Conservation (phyloP, 1,139 yeast genomes). For the Geotrichum phurueaensis region DNA sequence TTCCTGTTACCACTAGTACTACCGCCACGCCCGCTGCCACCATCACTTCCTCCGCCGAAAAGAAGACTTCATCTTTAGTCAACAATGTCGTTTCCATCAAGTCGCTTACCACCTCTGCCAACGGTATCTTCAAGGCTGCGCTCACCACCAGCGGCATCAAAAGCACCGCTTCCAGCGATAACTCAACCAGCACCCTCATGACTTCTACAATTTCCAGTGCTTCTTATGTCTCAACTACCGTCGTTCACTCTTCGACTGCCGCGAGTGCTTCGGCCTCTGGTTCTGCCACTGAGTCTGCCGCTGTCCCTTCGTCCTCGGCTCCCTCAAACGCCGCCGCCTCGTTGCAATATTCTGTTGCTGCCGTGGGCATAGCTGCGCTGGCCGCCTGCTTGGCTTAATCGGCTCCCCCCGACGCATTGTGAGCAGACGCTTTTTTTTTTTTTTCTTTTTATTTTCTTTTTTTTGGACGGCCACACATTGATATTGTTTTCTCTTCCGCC, state of each 20-base stretch:
- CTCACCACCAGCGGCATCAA: background rate
- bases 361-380: background rate
- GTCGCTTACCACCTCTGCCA: background rate
- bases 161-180: background rate
- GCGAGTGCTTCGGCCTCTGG: background rate
- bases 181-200: background rate
- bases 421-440: background rate
- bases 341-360: background rate
- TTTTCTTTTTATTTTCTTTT: too few relatives aligned
- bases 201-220: background rate
- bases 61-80: background rate
- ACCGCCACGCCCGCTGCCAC: background rate
- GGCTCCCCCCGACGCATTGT: background rate
- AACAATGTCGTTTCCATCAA: background rate
- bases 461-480: background rate
- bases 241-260: background rate
- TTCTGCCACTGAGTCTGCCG: background rate
- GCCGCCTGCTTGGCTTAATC: background rate
- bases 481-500: background rate
- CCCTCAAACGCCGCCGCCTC: background rate
- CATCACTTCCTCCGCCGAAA: background rate
- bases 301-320: background rate
- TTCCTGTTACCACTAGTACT: background rate
- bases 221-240: background rate
- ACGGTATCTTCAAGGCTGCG: background rate